Percentiles rank a stretch among this genome's conserved stretches.
These are phyloP conservation scores for Gomphus bonarii DNA, from an alignment of 1,284 basidiomycete genomes.

Conservation along the genomic window DNA sequence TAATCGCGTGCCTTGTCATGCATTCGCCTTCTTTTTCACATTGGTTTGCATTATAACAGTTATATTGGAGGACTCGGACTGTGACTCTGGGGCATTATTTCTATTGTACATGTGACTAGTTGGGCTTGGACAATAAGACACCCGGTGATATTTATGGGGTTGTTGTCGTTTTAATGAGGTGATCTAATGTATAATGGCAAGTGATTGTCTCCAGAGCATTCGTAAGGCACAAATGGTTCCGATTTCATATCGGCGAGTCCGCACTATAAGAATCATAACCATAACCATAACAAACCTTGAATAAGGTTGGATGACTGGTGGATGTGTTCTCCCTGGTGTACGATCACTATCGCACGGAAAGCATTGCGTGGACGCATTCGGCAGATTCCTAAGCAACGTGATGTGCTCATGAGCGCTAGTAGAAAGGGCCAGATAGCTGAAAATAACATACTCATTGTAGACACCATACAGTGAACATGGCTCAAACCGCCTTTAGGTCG, in stretches of 20 bases:
- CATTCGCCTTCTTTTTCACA: not conserved
- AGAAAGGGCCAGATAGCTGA: not conserved
- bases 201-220: too few species aligned
- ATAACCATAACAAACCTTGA: too few species aligned
- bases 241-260: too few species aligned
- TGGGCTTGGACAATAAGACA: too few species aligned
- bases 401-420: not conserved
- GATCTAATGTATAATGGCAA: too few species aligned
- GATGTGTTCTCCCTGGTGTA: not conserved
- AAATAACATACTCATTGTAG: not conserved
- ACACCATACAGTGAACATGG: not conserved
- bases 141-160: too few species aligned
- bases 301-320: not conserved
- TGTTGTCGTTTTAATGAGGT: too few species aligned
- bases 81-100: not conserved
- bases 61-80: not conserved
- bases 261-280: too few species aligned
- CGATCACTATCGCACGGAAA: not conserved
- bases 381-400: not conserved
- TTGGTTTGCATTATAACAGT: not conserved
- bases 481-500: not conserved
- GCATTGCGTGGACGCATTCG: not conserved
- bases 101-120: too few species aligned
- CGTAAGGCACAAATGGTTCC: too few species aligned
- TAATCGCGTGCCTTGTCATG: not conserved